Base-by-base conservation (phyloP, 305 asterid species). In the Fraxinus greggii region DNA sequence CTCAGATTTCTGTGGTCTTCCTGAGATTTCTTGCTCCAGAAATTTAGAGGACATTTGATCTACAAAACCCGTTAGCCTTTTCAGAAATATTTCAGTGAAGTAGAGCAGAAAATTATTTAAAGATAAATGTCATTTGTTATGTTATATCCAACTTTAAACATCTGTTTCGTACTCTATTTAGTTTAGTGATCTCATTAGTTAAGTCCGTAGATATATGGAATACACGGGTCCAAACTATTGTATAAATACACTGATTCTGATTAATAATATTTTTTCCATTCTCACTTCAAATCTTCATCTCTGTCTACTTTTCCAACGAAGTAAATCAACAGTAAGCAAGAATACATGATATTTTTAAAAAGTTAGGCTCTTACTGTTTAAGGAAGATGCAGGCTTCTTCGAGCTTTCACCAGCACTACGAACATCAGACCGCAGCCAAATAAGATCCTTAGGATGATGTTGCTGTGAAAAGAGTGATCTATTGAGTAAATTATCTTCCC, bases 361-460 rank as follows among this genome's bases (percentile, higher is more conserved):
- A 31, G 76, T 70, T 70, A 70, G 21, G 40, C 24, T 17, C 76
- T 70, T 70, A 70, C 76, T 17, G 42, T 70, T 29, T 15, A 31
- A 32, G 36, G 77, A 77, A 78, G 88, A 40, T 40, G 90, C 24
- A 77, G 78, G 79, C 70, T 79, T 89, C 76, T 78, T 87, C 2
- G 88, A 83, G 84, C 88, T 82, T 75, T 84, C 89, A 69, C 85
- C 80, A 2, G 91, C 56, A 75, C 38, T 31, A 69, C 29, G 72
- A 79, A 48, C 87, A 79, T 86, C 86, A 72, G 80, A 29, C 61
- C 65, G 38, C 15, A 79, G 48, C 23, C 67, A 76, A 45, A 83
- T 70, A 32, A 75, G 84, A 82, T 86, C 88, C 75, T 87, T 83
- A 12, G 75, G 35, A 77, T 65, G 85, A 84, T 73, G 76, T 28